Evolutionary conservation across 2,329 filamentous ascomycete genomes (phyloP).

Genomic region (Penicillium olsonii): DNA sequence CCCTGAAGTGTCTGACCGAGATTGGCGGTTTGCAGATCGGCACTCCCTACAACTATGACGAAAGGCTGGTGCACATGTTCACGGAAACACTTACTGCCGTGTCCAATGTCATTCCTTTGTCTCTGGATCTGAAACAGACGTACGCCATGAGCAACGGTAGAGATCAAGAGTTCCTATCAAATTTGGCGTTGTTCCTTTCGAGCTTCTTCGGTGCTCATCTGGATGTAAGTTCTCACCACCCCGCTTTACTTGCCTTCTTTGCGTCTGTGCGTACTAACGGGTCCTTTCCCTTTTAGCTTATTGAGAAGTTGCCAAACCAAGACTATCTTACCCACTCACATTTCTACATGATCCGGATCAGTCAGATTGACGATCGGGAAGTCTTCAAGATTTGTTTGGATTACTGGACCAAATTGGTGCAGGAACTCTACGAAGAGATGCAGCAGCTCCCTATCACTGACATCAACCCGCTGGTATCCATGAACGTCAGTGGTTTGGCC

Average conservation of each 20-base stretch:
- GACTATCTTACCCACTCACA: conserved; percentile 95
- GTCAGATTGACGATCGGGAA: conserved; percentile 96
- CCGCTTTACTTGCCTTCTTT: neutral
- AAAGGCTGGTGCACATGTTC: conserved; percentile 97
- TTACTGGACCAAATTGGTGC: conserved; percentile 98
- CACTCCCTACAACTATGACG: conserved; percentile 76
- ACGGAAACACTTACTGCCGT: conserved; percentile 93
- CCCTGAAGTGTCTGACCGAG: conserved; percentile 93
- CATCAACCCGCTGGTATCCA: conserved; percentile 82
- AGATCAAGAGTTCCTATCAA: conserved; percentile 97
- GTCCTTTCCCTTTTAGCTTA: conserved; percentile 58
- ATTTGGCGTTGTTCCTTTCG: conserved; percentile 90
- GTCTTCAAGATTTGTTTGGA: conserved; percentile 99
- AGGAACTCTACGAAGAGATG: conserved; percentile 99
- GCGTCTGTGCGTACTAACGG: conserved; percentile 14
- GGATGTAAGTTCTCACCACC: conserved; percentile 56
- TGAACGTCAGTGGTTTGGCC: conserved; percentile 69
- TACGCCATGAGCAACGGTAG: conserved; percentile 88
- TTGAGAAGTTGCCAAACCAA: conserved; percentile 92
- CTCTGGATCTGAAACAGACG: conserved; percentile 85
- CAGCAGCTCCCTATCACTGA: conserved; percentile 92
- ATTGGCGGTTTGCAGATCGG: conserved; percentile 91
- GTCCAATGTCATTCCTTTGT: conserved; percentile 86
- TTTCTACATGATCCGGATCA: conserved; percentile 97
- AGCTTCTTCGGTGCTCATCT: conserved; percentile 97